phyloP scores from a whole-genome alignment of 768 basidiomycete genomes.

The Mycena rebaudengoi region DNA sequence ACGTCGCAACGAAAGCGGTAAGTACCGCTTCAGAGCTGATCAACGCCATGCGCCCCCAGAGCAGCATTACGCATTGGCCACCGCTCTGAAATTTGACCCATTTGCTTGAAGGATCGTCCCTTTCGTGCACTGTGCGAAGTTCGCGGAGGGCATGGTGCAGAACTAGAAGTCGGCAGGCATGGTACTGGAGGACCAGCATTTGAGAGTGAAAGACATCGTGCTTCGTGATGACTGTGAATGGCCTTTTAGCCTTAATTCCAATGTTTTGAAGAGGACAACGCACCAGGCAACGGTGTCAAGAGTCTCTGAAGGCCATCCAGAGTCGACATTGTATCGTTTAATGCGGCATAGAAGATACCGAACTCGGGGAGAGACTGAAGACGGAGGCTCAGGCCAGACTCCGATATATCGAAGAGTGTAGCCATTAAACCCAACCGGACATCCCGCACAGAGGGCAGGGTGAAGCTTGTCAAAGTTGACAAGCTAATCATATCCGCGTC shows the following conservation, averaged over 20 bases:
- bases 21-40: slow-evolving; percentile 47
- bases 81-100: slow-evolving; percentile 48
- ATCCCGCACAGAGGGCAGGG: slow-evolving; percentile 36
- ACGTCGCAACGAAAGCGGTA: slow-evolving; percentile 40
- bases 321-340: slow-evolving; percentile 38
- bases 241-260: no score
- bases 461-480: slow-evolving; percentile 31
- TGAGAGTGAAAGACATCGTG: slow-evolving; percentile 52
- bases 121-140: slow-evolving; percentile 23
- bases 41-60: slow-evolving; percentile 50
- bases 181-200: slow-evolving; percentile 50
- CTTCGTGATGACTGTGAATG: slow-evolving; percentile 53
- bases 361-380: slow-evolving; percentile 36
- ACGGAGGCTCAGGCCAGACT: slow-evolving; percentile 40
- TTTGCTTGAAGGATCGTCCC: slow-evolving; percentile 28
- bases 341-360: slow-evolving; percentile 43
- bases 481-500: slow-evolving; percentile 41
- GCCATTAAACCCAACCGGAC: slow-evolving; percentile 46
- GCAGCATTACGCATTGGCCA: slow-evolving; percentile 38
- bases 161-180: slow-evolving; percentile 49
- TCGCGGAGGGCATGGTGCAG: slow-evolving; percentile 46
- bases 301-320: slow-evolving; percentile 48
- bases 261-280: slow-evolving; percentile 7
- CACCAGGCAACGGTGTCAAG: slow-evolving; percentile 48
- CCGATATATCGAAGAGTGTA: slow-evolving; percentile 43